A percentile compares a stretch with the other conserved stretches of the same genome.
Evolutionary conservation across 306 rosid genomes (phyloP).

Genomic region (Ormosia emarginata): DNA sequence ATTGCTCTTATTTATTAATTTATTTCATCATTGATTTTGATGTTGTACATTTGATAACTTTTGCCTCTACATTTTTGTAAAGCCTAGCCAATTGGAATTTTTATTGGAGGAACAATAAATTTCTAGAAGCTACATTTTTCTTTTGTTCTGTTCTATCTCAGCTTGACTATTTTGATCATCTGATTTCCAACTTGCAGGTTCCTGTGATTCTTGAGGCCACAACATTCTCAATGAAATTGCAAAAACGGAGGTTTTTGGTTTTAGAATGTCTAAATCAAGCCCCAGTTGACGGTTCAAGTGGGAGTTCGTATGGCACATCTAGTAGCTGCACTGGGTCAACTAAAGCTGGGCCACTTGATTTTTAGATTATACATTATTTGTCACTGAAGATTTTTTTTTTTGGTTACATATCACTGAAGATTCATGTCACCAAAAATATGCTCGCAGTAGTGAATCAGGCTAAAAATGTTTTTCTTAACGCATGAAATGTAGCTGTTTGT

Average conservation of each 20-base stretch:
- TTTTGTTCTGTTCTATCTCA: background rate
- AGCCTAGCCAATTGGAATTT: background rate
- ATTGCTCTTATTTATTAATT: background rate
- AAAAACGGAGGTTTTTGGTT: conserved; percentile 67
- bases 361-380: conserved; percentile 33
- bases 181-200: conserved; percentile 45
- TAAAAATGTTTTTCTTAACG: no score
- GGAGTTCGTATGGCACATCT: conserved; percentile 73
- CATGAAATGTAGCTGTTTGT: no score
- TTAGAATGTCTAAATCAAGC: conserved; percentile 94
- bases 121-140: background rate
- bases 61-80: background rate
- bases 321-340: conserved; percentile 69
- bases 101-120: background rate
- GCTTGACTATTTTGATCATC: background rate
- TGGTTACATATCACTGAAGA: no score
- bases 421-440: no score
- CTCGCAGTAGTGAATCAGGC: no score
- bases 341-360: conserved; percentile 58
- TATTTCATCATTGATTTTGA: background rate
- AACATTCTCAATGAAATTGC: conserved; percentile 78
- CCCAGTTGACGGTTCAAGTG: conserved; percentile 69
- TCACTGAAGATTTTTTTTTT: no score
- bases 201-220: conserved; percentile 74
- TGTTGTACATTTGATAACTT: background rate